A percentile compares a stretch with the other conserved stretches of the same genome.
These are phyloP conservation scores for Pichia sporocuriosa DNA, from an alignment of 805 yeast species.

Conservation along the genomic window DNA sequence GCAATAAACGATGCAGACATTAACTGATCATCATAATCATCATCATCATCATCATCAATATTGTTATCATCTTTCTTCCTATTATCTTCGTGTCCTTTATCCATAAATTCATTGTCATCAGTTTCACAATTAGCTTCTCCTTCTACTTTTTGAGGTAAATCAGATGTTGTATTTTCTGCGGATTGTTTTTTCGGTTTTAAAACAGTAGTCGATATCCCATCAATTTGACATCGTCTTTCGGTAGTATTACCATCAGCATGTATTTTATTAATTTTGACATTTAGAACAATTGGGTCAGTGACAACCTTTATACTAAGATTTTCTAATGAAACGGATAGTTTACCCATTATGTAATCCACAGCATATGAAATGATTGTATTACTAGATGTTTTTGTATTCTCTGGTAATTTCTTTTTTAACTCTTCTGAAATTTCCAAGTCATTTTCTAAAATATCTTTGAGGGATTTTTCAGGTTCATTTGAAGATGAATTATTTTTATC, in stretches of 20 bases:
- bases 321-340: constrained; percentile 44
- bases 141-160: constrained; percentile 16
- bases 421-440: constrained; percentile 4
- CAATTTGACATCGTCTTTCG: constrained; percentile 33
- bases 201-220: constrained; percentile 35
- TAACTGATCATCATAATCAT: constrained; percentile 31
- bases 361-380: constrained; percentile 36
- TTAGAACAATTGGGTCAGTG: constrained; percentile 37
- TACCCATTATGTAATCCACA: constrained; percentile 59
- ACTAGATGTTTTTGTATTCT: constrained; percentile 12
- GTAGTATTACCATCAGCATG: constrained; percentile 40
- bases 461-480: constrained; percentile 1
- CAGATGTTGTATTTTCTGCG: constrained; percentile 9
- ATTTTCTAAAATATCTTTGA: constrained; percentile 2
- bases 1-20: constrained; percentile 33
- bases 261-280: constrained; percentile 28
- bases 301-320: constrained; percentile 43
- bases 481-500: not conserved
- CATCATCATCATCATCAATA: constrained; percentile 20
- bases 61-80: constrained; percentile 1
- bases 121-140: constrained; percentile 6
- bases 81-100: not conserved
- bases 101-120: not conserved
- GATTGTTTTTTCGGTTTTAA: constrained; percentile 38
- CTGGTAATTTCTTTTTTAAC: constrained; percentile 8